Conservation (phyloP, 331 rosid genomes). For the Phaseolus coccineus region DNA sequence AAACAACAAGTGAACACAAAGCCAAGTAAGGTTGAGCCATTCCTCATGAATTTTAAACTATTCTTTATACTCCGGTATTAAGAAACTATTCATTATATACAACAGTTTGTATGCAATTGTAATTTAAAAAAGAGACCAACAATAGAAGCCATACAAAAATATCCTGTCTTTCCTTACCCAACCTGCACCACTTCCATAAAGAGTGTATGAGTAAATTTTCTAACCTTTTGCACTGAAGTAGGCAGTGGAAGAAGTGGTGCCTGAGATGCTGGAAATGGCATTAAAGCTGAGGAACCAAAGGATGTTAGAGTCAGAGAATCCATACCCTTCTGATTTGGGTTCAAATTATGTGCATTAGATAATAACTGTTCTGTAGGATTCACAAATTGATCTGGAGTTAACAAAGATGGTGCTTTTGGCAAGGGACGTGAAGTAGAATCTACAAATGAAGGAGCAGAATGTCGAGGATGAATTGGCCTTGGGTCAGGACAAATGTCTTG, state of each 20-base stretch:
- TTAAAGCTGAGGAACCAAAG: slow-evolving; percentile 45
- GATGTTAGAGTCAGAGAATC: slow-evolving; percentile 42
- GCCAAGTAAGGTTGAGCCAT: not conserved
- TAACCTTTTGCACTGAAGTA: slow-evolving; percentile 59
- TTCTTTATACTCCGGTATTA: not conserved
- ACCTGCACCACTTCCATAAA: not conserved
- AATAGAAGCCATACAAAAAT: not conserved
- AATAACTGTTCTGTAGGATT: slow-evolving; percentile 45
- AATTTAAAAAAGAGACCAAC: not conserved
- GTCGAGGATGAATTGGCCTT: slow-evolving; percentile 47
- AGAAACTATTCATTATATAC: slow-evolving; percentile 15
- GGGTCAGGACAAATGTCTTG: slow-evolving; percentile 53
- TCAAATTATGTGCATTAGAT: slow-evolving; percentile 47
- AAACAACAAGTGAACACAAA: slow-evolving; percentile 19
- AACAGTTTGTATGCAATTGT: slow-evolving; percentile 7
- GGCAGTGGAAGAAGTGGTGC: slow-evolving; percentile 66
- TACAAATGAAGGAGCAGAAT: slow-evolving; percentile 46
- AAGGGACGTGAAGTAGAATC: slow-evolving; percentile 55
- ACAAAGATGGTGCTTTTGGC: slow-evolving; percentile 53
- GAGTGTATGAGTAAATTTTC: not conserved
- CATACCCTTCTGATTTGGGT: slow-evolving; percentile 44
- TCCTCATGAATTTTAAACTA: not conserved
- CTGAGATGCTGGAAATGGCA: slow-evolving; percentile 52
- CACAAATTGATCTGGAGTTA: slow-evolving; percentile 53
- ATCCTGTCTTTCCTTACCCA: not conserved